A percentile compares a stretch with the other conserved stretches of the same genome.
Evolutionary conservation across 257 asterid genomes (phyloP).

Genomic region (Avicennia marina): DNA sequence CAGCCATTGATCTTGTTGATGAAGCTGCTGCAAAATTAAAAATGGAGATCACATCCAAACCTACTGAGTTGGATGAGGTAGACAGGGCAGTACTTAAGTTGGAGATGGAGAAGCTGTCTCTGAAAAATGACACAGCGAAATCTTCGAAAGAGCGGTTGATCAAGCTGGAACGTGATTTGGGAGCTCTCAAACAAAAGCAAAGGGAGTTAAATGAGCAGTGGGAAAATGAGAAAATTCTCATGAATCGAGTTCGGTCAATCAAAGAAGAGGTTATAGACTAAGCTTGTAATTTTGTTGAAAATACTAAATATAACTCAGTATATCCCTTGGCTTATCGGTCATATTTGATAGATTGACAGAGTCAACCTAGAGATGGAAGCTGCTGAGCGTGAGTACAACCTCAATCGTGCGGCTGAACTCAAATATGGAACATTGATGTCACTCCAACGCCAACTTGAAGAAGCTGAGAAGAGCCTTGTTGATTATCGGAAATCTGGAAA

Average conservation of each 20-base stretch:
- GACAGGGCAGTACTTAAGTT: constrained; percentile 79
- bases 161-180: constrained; percentile 76
- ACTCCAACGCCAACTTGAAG: constrained; percentile 83
- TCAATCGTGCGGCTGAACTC: constrained; percentile 92
- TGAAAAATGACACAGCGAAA: constrained; percentile 77
- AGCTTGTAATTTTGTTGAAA: constrained; percentile 7
- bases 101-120: constrained; percentile 92
- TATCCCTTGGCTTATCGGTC: constrained; percentile 1
- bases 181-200: constrained; percentile 63
- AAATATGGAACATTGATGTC: constrained; percentile 79
- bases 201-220: constrained; percentile 67
- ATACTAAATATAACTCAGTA: neutral
- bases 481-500: constrained; percentile 71
- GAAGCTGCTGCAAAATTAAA: constrained; percentile 97
- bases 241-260: constrained; percentile 73
- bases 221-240: constrained; percentile 72
- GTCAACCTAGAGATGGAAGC: constrained; percentile 94
- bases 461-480: constrained; percentile 62
- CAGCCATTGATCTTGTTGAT: constrained; percentile 95
- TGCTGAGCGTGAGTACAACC: constrained; percentile 93
- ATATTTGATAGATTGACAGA: constrained; percentile 62
- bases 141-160: constrained; percentile 74
- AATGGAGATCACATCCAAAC: constrained; percentile 96
- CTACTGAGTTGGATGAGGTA: constrained; percentile 76
- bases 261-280: constrained; percentile 69